Conservation (phyloP, 352 stramenopile genomes). For the Pythium phragmitis region DNA sequence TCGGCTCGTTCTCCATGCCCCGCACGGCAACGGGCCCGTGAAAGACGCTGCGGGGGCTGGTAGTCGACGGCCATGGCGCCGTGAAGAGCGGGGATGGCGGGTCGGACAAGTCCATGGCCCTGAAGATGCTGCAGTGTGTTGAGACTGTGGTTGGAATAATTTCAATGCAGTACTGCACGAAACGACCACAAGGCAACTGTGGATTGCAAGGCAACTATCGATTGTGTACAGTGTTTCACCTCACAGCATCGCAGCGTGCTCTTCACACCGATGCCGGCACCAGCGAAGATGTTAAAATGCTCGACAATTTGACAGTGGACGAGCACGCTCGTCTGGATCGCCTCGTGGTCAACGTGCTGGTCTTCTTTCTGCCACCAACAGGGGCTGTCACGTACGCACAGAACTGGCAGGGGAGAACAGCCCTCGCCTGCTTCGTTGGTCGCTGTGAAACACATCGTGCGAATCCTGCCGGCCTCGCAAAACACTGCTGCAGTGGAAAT, state of each 20-base stretch:
- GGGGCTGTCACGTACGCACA: background rate
- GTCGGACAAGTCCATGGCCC: too few relatives aligned
- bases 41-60: too few relatives aligned
- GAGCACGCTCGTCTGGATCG: conserved; percentile 21
- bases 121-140: too few relatives aligned
- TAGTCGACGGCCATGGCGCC: too few relatives aligned
- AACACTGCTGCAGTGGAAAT: background rate
- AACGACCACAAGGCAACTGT: too few relatives aligned
- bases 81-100: too few relatives aligned
- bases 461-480: conserved; percentile 1
- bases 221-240: too few relatives aligned
- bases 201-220: too few relatives aligned
- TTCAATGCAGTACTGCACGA: too few relatives aligned
- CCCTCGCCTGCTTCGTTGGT: background rate
- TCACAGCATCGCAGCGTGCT: conserved; percentile 24
- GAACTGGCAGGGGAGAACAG: conserved; percentile 10
- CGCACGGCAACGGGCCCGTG: too few relatives aligned
- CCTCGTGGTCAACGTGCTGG: conserved; percentile 8
- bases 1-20: too few relatives aligned
- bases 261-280: conserved; percentile 15
- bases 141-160: too few relatives aligned
- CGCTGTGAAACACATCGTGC: conserved; percentile 3
- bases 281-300: conserved; percentile 10
- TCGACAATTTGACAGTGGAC: conserved; percentile 13
- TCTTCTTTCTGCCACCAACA: conserved; percentile 7